Evolutionary conservation across 176 grass and related monocot genomes (phyloP).

Genomic region (Oryza glaberrima): DNA sequence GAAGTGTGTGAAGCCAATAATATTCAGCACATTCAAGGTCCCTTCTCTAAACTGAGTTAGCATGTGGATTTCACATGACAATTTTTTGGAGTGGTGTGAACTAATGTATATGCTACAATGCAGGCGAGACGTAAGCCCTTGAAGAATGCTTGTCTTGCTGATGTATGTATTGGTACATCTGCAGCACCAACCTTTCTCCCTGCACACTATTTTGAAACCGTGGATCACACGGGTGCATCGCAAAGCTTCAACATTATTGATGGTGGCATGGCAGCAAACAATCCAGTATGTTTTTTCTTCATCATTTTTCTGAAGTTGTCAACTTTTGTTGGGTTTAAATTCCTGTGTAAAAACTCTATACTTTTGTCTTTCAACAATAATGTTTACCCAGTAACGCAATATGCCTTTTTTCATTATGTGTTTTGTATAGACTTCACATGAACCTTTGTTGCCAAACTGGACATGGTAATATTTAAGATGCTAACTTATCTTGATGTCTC

Average conservation of each 20-base stretch:
- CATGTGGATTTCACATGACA: neutral
- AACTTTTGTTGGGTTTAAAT: neutral
- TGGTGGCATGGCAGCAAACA: slow-evolving; percentile 60
- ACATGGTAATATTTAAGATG: slow-evolving; percentile 1
- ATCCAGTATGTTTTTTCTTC: slow-evolving; percentile 44
- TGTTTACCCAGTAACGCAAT: neutral
- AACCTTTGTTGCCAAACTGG: slow-evolving; percentile 9
- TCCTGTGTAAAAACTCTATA: neutral
- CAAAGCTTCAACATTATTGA: slow-evolving; percentile 52
- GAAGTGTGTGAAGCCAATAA: slow-evolving; percentile 45
- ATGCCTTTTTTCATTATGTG: neutral
- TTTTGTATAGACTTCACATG: neutral
- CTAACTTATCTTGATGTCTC: neutral
- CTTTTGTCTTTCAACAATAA: neutral
- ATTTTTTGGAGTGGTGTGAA: neutral
- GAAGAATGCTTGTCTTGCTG: slow-evolving; percentile 52
- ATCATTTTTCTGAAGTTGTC: neutral
- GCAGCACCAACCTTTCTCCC: slow-evolving; percentile 56
- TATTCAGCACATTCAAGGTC: slow-evolving; percentile 61
- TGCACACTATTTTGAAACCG: slow-evolving; percentile 50
- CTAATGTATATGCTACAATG: neutral
- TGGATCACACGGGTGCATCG: slow-evolving; percentile 36
- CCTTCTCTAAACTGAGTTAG: neutral
- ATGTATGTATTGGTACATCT: slow-evolving; percentile 58
- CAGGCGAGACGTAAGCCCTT: slow-evolving; percentile 41